Conservation (phyloP, 495 filamentous ascomycete genomes). For the Sabuloglossum arenarium region DNA sequence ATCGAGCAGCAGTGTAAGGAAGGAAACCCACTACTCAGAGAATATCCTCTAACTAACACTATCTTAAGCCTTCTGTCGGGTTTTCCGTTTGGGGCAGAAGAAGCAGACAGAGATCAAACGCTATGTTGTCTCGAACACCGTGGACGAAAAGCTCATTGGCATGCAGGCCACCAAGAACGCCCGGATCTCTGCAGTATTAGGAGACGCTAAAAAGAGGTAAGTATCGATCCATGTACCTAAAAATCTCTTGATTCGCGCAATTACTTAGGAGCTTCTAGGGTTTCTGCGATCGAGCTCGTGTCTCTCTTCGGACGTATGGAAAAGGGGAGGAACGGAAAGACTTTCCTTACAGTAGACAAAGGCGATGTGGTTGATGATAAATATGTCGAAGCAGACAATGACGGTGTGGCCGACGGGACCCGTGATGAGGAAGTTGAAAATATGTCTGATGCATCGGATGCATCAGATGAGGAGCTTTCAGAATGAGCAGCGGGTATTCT, state of each 20-base stretch:
- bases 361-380: neutral
- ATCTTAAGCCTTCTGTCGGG: neutral
- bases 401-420: no score
- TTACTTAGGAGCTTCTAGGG: neutral
- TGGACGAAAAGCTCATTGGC: neutral
- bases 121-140: neutral
- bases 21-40: neutral
- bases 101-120: constrained; percentile 4
- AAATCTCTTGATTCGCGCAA: neutral
- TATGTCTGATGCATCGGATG: no score
- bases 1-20: constrained; percentile 4
- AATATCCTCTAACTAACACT: neutral
- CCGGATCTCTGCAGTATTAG: neutral
- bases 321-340: neutral
- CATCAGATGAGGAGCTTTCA: no score
- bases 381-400: neutral
- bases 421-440: no score
- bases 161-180: constrained; percentile 2
- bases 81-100: neutral
- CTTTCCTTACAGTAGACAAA: no score
- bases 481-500: no score
- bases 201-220: neutral
- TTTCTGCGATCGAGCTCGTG: neutral
- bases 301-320: neutral
- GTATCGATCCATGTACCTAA: neutral